Evolutionary conservation across 179 eudicot species (phyloP).

Genomic region (Vitellaria paradoxa): DNA sequence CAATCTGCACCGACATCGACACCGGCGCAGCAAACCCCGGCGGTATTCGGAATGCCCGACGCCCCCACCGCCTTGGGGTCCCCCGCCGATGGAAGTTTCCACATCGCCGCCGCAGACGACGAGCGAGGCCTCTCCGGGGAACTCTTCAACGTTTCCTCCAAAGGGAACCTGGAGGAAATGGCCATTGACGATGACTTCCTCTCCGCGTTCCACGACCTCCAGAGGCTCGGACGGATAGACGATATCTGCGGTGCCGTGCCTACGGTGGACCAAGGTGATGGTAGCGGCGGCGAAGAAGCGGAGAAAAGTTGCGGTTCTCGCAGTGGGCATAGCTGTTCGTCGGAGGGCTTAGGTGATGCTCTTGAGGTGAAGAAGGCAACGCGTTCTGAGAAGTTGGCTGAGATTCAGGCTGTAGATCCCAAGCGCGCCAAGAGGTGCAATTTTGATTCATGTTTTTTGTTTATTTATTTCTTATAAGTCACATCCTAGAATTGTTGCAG

Average conservation of each 20-base stretch:
- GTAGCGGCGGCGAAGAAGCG: conserved; percentile 15
- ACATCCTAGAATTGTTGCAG: neutral
- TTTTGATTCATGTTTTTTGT: neutral
- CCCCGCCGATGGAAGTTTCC: conserved; percentile 2
- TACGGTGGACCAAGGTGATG: neutral
- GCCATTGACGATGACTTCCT: conserved; percentile 44
- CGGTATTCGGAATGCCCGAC: neutral
- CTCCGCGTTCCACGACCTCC: conserved; percentile 50
- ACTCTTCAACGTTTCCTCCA: conserved; percentile 18
- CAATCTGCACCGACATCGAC: neutral
- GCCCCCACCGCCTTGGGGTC: neutral
- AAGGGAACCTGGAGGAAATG: conserved; percentile 34
- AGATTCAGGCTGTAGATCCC: conserved; percentile 58
- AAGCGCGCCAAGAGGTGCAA: conserved; percentile 67
- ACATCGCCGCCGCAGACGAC: neutral
- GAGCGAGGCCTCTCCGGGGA: neutral
- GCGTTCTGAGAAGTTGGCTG: conserved; percentile 61
- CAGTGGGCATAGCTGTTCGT: conserved; percentile 28
- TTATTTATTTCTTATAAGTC: neutral
- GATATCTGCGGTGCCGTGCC: conserved; percentile 5
- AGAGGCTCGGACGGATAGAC: conserved; percentile 29
- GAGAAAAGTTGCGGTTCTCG: neutral
- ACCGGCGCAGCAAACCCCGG: neutral
- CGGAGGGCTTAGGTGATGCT: conserved; percentile 32
- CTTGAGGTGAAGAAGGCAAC: conserved; percentile 59